Percentiles rank a stretch among this genome's conserved stretches.
Evolutionary conservation across 164 flowering plant genomes (phyloP).

Genomic region (Hamamelis virginiana): DNA sequence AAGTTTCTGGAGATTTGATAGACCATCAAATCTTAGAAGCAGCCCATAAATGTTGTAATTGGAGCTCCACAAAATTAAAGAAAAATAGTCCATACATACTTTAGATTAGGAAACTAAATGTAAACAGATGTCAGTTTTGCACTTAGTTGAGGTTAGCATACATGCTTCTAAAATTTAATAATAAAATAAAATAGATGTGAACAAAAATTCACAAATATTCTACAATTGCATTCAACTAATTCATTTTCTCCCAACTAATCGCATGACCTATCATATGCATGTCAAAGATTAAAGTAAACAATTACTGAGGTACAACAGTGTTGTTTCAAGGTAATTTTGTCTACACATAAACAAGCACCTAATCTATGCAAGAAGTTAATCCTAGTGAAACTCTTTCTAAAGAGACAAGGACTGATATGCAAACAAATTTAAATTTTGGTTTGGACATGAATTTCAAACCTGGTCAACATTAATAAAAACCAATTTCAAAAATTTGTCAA

Average conservation of each 20-base stretch:
- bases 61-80: background rate
- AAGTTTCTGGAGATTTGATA: constrained; percentile 40
- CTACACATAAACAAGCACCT: too few relatives aligned
- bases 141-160: background rate
- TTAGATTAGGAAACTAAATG: background rate
- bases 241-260: too few relatives aligned
- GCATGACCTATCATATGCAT: too few relatives aligned
- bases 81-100: background rate
- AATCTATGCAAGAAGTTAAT: too few relatives aligned
- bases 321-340: too few relatives aligned
- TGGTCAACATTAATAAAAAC: background rate
- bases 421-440: too few relatives aligned
- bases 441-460: background rate
- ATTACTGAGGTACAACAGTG: too few relatives aligned
- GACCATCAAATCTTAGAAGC: constrained; percentile 2
- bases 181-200: background rate
- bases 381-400: too few relatives aligned
- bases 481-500: background rate
- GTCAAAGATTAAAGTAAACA: too few relatives aligned
- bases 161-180: background rate
- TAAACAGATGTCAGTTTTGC: background rate
- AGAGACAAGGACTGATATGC: too few relatives aligned
- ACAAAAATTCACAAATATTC: background rate
- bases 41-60: background rate
- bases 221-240: too few relatives aligned